A percentile compares a stretch with the other conserved stretches of the same genome.
Conservation (phyloP, 2,329 filamentous ascomycete genomes). For the Proliferodiscus dingleyae region DNA sequence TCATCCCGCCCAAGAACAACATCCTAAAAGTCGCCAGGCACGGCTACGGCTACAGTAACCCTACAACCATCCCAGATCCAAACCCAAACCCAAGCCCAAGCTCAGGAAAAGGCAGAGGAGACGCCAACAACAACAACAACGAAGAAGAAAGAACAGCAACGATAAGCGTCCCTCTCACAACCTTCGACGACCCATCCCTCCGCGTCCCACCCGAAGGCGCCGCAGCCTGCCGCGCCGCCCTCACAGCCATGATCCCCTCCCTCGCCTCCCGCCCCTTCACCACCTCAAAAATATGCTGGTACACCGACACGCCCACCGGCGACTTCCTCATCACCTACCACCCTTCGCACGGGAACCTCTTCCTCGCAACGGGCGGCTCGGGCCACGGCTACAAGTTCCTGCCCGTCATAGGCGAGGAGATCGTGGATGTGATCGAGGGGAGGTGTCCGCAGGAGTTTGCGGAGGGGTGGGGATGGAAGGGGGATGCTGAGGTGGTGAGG, state of each 20-base stretch:
- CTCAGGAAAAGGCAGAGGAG: too few species aligned
- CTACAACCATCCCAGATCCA: constrained; percentile 19
- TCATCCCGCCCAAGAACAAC: constrained; percentile 59
- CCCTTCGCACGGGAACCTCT: constrained; percentile 41
- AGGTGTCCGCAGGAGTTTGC: constrained; percentile 37
- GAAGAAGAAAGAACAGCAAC: constrained; percentile 7
- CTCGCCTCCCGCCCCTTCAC: constrained; percentile 48
- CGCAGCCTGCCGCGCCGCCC: constrained; percentile 16
- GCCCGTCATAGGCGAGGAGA: constrained; percentile 42
- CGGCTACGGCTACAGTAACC: constrained; percentile 52
- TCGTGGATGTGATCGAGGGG: constrained; percentile 38
- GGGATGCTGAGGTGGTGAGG: too few species aligned
- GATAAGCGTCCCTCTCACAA: constrained; percentile 22
- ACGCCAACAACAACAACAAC: too few species aligned
- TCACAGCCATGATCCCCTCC: constrained; percentile 45
- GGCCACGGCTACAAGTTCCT: constrained; percentile 49
- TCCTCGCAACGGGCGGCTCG: constrained; percentile 44
- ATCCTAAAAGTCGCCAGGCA: constrained; percentile 58
- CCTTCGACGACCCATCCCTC: constrained; percentile 16
- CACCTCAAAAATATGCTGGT: constrained; percentile 55
- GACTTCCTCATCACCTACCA: constrained; percentile 58
- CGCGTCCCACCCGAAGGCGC: constrained; percentile 22
- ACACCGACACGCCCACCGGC: constrained; percentile 59
- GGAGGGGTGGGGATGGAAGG: constrained; percentile 50
- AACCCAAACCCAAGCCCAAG: constrained; percentile 17